Base-by-base conservation (phyloP, 2,329 filamentous ascomycete species). In the Pseudohalonectria lignicola region DNA sequence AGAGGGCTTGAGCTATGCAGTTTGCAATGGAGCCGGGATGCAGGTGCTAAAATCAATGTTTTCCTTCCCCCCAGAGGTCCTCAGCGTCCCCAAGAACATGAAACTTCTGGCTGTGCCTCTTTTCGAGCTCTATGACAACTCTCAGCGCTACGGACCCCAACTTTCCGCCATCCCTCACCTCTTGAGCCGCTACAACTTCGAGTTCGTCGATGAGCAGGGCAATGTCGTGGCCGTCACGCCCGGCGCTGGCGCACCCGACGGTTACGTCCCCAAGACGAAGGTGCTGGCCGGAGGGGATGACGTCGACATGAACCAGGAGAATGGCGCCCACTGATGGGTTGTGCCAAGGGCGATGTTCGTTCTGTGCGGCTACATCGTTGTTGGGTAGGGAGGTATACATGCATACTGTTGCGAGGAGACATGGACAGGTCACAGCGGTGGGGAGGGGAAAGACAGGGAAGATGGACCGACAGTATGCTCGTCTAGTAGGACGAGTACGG, bases 41-140 rank as follows among this genome's bases (percentile, higher is more conserved):
- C n/a, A n/a, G n/a, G n/a, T n/a, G n/a, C n/a, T n/a, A n/a, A n/a
- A n/a, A n/a, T n/a, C n/a, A n/a, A n/a, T 36, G 4, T 16, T 16
- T n/a, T 21, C 12, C 10, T 33, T 17, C 15, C n/a, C 21, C 13
- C 23, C 57, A 94, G 87, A 95, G 66, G 84, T 96, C 12, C 73
- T 98, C 31, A 93, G 85, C 53, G 92, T 98, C 8, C 92, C 92
- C 0, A 98, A 98, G 67, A 98, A 98, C 64, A 96, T 98, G 92
- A 98, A 98, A 60, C 78, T 98, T 18, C 80, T 98, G 30, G 92
- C 92, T 2, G 92, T 98, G 2, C 92, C 92, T 1, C 71, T 98
- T 1, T 96, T 96, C 62, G 92, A 98, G 64, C 77, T 98, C 29
- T 98, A 98, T 67, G 92, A 98, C 54, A 98, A 98, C 61, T 94